Evolutionary conservation across 176 grass and related monocot species (phyloP), one percentile per base, ranked within the genome.

Genomic region (Triticum turgidum): DNA sequence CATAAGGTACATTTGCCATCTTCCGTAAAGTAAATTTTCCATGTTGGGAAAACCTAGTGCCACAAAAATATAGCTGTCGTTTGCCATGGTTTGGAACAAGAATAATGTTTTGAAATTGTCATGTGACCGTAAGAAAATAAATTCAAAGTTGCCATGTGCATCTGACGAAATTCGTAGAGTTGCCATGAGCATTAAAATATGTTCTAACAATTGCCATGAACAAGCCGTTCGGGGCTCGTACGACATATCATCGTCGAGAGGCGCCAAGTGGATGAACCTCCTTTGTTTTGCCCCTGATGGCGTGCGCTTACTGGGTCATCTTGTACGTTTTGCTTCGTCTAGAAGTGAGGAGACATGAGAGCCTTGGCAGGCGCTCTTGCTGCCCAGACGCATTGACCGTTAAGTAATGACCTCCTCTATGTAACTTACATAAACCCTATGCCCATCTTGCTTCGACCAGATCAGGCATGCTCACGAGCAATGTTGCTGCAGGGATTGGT

Each of bases 221-320:
- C 27, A 27, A 27, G 27, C 27, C 27, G 27, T 27, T 42, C 83
- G 84, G 47, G 96, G 93, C 17, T 95, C 96, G 10, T 98, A 91
- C 68, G 24, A 82, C 42, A 92, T 98, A 65, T 95, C 93, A 1
- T 90, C 93, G 15, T 98, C 91, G 13, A 3, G 44, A 44, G 87
- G 72, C 17, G 80, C 88, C 21, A 98, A 98, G 73, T 98, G 93
- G 91, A 75, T 62, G 63, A 95, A 98, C 44, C 89, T 98, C 41
- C 79, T 27, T 98, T 34, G 87, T 73, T 76, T 75, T 98, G 70
- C 66, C 95, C 44, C 69, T 89, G 86, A 95, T 95, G 96, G 96
- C 93, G 1, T 89, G 5, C 86, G 87, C 33, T 98, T 94, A 38
- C 89, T 27, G 86, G 4, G 70, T 88, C 70, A 8, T 94, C 63